A percentile compares a stretch with the other conserved stretches of the same genome.
phyloP scores from a whole-genome alignment of 2,329 filamentous ascomycete genomes.

The Plenodomus tracheiphilus region DNA sequence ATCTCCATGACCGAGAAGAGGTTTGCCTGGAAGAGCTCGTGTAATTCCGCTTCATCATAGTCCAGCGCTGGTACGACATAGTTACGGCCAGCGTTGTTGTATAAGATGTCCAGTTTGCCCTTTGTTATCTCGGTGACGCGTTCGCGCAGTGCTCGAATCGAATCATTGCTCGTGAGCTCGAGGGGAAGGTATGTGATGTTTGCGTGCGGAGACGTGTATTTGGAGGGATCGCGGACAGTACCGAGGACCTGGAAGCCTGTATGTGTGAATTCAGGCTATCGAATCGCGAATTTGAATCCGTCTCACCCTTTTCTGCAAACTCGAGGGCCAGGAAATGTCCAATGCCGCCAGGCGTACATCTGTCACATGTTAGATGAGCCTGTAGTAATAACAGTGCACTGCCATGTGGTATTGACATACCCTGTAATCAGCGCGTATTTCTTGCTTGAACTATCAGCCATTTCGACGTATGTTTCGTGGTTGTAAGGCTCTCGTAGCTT shows the following conservation, averaged over 20 bases:
- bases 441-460: conserved; percentile 16
- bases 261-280: background rate
- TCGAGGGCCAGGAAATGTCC: conserved; percentile 62
- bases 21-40: conserved; percentile 48
- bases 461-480: background rate
- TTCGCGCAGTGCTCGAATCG: conserved; percentile 52
- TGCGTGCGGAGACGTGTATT: conserved; percentile 52
- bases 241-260: conserved; percentile 60
- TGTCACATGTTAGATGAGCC: conserved; percentile 13
- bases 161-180: conserved; percentile 56
- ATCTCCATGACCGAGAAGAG: conserved; percentile 62
- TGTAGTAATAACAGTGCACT: background rate
- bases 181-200: conserved; percentile 60
- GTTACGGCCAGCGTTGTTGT: conserved; percentile 62
- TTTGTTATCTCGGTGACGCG: conserved; percentile 52
- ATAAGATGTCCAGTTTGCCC: conserved; percentile 58
- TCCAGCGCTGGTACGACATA: conserved; percentile 63
- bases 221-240: conserved; percentile 57
- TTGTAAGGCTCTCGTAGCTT: background rate
- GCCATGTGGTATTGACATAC: conserved; percentile 18
- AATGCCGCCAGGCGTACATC: conserved; percentile 60
- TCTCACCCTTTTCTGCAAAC: conserved; percentile 53
- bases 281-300: background rate
- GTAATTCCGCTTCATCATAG: conserved; percentile 46
- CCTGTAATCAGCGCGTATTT: conserved; percentile 45